Evolutionary conservation across 1,139 yeast genomes (phyloP), one percentile per base, ranked within the genome.

Genomic region (Candida frijolesensis): DNA sequence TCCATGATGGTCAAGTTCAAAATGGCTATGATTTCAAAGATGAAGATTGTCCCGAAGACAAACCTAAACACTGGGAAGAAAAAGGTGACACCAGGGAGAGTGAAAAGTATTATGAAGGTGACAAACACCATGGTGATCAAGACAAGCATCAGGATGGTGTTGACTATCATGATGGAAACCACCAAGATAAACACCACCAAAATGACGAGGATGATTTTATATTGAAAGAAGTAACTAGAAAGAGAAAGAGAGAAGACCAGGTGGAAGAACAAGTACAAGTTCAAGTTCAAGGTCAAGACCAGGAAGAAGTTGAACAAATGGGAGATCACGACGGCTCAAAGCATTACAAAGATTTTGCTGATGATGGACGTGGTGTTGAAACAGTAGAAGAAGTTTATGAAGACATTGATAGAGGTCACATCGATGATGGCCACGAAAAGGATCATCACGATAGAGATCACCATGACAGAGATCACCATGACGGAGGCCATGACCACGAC

Each of bases 1-100:
- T 66, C 44, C 51, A 52, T 11, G 75, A 67, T 48, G 75, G 74
- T 3, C 74, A 71, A 56, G 63, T 70, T 14, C 73, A 70, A 49
- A 60, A 57, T n/a, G 42, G 42, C 1, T 38, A 38, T 38, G 42
- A 38, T n/a, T 38, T n/a, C 18, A 38, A 19, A 22, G 53, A 53
- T 32, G 51, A 45, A 33, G 51, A 47, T 38, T 38, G 22, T 27
- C 40, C 12, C n/a, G 40, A 37, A 43, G 43, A 35, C 8, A 33
- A 38, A 3, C 15, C 10, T 27, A 33, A 42, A 25, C 19, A 39
- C 10, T 32, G 34, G 27, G 35, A 38, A n/a, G 38, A 38, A 15
- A n/a, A 25, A 2, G 41, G 42, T 27, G 51, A 39, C 3, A 41
- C 43, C n/a, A n/a, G n/a, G n/a, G n/a, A 11, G 47, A 34, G n/a